These are phyloP conservation scores for Casuarina cunninghamiana DNA, from an alignment of 306 rosid genomes.

Conservation along the genomic window DNA sequence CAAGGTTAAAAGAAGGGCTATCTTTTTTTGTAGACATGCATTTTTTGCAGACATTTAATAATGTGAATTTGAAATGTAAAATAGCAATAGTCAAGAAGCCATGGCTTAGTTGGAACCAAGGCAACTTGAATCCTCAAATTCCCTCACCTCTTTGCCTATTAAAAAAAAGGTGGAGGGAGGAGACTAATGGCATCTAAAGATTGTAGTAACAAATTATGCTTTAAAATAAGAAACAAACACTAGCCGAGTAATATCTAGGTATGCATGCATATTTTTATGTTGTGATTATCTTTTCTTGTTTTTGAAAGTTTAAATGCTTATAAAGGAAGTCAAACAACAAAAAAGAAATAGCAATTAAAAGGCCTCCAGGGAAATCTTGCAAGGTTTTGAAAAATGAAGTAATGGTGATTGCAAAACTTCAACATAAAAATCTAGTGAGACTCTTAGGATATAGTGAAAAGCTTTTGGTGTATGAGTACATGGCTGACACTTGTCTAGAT, in stretches of 20 bases:
- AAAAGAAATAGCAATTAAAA: slow-evolving; percentile 34
- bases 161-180: no score
- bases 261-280: neutral
- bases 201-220: neutral
- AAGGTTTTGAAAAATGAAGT: slow-evolving; percentile 26
- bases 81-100: neutral
- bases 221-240: neutral
- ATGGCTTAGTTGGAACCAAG: no score
- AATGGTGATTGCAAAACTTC: slow-evolving; percentile 29
- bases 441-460: slow-evolving; percentile 42
- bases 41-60: neutral
- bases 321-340: slow-evolving; percentile 23
- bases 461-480: slow-evolving; percentile 43
- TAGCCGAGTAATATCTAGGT: neutral
- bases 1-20: slow-evolving; percentile 10
- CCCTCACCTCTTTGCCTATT: no score
- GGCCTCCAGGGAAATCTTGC: slow-evolving; percentile 24
- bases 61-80: neutral
- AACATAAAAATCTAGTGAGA: slow-evolving; percentile 39
- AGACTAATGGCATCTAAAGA: neutral
- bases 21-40: neutral
- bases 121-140: no score
- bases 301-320: neutral
- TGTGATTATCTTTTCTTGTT: neutral
- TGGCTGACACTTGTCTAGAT: slow-evolving; percentile 30